Base-by-base conservation (phyloP, 257 asterid species). In the Verbena officinalis region DNA sequence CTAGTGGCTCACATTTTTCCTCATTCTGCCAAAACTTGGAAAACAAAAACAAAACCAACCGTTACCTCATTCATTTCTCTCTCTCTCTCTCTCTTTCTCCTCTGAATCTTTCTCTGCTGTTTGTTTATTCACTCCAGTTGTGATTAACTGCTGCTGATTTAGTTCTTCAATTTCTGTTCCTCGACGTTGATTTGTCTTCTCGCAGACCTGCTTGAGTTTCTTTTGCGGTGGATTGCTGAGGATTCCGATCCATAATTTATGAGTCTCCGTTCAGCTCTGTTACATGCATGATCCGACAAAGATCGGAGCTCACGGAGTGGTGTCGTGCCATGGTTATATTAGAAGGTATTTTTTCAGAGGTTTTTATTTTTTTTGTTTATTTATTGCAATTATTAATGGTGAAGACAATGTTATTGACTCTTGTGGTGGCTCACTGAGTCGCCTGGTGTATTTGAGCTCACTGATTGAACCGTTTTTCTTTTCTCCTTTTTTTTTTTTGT, bases 1-100 rank as follows among this genome's bases (percentile, higher is more conserved):
- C 72, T 87, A 57, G 96, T 91, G 98, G 98, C 96, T 91, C 84
- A 79, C 64, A 64, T 67, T 88, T 80, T 79, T 80, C 76, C 71
- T 36, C 67, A 14, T n/a, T n/a, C 20, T 8, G 20, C 52, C 52
- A 27, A 59, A 66, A 43, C 46, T 65, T 59, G 38, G 40, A 64
- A 34, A 71, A 43, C 36, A 71, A 65, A 71, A 31, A 56, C 57
- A 68, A 54, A 56, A 30, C 36, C 65, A 11, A 27, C 75, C 67
- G 68, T 63, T 46, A 19, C 38, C 42, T 33, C 20, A 40, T 50
- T 1, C 67, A 31, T 30, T 66, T 44, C 62, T 62, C 61, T 45
- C 38, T 34, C 0, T 12, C 4, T 43, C 15, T 10, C 15, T 14
- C 59, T 54, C 65, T 43, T 64, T 62, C 62, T 9, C 15, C 3